phyloP scores from a whole-genome alignment of 208 protist species.

The Vickermania ingenoplastis region DNA sequence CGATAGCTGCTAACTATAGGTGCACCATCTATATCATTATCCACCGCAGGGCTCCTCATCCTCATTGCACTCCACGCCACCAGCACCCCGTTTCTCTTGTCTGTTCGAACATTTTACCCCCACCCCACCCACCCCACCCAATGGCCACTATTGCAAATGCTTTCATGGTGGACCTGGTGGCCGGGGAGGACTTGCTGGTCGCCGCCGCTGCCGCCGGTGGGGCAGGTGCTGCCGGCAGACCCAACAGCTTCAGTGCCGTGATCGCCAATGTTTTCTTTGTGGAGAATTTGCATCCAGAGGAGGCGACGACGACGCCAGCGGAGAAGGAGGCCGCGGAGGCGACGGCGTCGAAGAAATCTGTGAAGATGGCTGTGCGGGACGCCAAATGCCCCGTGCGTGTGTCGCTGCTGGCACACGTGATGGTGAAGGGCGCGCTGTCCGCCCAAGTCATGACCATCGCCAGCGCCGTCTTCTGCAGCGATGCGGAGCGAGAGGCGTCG shows the following conservation, averaged over 20 bases:
- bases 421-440: not conserved
- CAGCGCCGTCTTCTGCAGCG: not conserved
- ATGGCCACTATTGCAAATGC: not conserved
- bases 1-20: too few relatives aligned
- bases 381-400: too few relatives aligned
- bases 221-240: not conserved
- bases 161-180: not conserved
- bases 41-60: too few relatives aligned
- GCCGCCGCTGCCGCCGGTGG: not conserved
- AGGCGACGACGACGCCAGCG: not conserved
- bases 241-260: not conserved
- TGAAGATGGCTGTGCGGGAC: too few relatives aligned
- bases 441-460: not conserved
- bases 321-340: not conserved
- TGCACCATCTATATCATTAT: too few relatives aligned
- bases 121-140: too few relatives aligned
- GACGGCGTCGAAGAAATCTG: too few relatives aligned
- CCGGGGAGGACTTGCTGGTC: not conserved
- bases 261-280: not conserved
- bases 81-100: too few relatives aligned
- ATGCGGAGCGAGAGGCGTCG: not conserved
- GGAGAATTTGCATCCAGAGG: not conserved
- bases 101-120: too few relatives aligned
- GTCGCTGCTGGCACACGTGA: not conserved
- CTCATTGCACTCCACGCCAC: too few relatives aligned